phyloP scores from a whole-genome alignment of 805 yeast genomes.

The Saccharomycopsis olivae region DNA sequence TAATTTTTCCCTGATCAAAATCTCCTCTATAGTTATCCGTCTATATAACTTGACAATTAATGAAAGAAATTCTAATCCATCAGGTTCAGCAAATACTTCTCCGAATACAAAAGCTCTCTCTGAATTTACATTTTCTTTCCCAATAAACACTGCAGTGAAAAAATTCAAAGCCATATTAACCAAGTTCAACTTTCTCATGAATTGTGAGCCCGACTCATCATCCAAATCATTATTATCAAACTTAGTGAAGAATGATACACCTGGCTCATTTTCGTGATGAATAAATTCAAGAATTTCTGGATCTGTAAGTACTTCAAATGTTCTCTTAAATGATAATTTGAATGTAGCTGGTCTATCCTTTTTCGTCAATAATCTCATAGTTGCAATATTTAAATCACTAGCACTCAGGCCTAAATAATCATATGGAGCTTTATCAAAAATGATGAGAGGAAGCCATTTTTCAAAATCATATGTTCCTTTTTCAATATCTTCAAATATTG shows the following conservation, averaged over 20 bases:
- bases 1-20: slow-evolving; percentile 34
- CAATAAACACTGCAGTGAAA: slow-evolving; percentile 5
- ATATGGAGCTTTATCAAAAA: slow-evolving; percentile 45
- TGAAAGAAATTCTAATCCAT: slow-evolving; percentile 32
- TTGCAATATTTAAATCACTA: slow-evolving; percentile 15
- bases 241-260: slow-evolving; percentile 9
- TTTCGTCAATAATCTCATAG: slow-evolving; percentile 17
- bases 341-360: slow-evolving; percentile 19
- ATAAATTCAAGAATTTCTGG: slow-evolving; percentile 5
- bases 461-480: slow-evolving; percentile 26
- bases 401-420: slow-evolving; percentile 43
- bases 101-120: neutral
- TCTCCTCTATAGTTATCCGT: slow-evolving; percentile 49
- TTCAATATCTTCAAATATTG: slow-evolving; percentile 24
- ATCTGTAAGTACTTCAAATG: slow-evolving; percentile 24
- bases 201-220: slow-evolving; percentile 17
- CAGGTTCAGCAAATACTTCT: slow-evolving; percentile 28
- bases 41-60: slow-evolving; percentile 37
- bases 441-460: slow-evolving; percentile 38
- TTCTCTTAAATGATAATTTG: slow-evolving; percentile 25
- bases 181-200: slow-evolving; percentile 15
- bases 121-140: slow-evolving; percentile 10
- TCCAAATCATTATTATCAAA: slow-evolving; percentile 14
- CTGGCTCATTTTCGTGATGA: slow-evolving; percentile 1
- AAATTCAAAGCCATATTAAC: slow-evolving; percentile 3